Conservation (phyloP, 768 basidiomycete species). For the Lactifluus echinatus region DNA sequence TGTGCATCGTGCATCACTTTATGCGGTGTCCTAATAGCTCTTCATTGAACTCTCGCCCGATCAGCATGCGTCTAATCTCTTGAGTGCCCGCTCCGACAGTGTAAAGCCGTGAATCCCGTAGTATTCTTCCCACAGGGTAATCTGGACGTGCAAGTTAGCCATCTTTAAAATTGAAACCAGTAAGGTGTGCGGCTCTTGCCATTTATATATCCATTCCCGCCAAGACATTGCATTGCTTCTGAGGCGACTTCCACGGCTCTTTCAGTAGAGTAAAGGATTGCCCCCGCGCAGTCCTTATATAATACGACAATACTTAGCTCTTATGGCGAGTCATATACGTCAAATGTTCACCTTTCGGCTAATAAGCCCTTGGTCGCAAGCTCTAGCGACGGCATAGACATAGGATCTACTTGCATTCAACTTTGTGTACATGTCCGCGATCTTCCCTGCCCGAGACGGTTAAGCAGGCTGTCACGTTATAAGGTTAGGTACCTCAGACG, state of each 20-base stretch:
- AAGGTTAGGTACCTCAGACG: conserved; percentile 12
- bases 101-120: conserved; percentile 83
- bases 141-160: conserved; percentile 33
- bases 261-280: conserved; percentile 89
- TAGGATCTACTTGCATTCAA: conserved; percentile 82
- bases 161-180: too few relatives aligned
- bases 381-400: conserved; percentile 86
- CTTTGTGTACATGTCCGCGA: conserved; percentile 93
- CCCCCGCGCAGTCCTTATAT: conserved; percentile 84
- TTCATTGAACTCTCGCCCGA: conserved; percentile 87
- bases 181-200: conserved; percentile 34
- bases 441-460: conserved; percentile 44
- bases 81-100: conserved; percentile 96
- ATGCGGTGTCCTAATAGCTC: conserved; percentile 30
- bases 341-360: conserved; percentile 58
- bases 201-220: conserved; percentile 95
- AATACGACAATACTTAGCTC: background rate
- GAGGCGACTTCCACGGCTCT: conserved; percentile 84
- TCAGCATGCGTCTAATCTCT: conserved; percentile 90
- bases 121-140: conserved; percentile 80
- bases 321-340: background rate
- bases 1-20: background rate
- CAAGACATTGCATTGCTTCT: conserved; percentile 89
- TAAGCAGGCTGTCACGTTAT: conserved; percentile 17
- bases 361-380: conserved; percentile 72